A percentile compares a stretch with the other conserved stretches of the same genome.
These are phyloP conservation scores for Diospyros kaki DNA, from an alignment of 148 eudicot species.

Conservation along the genomic window DNA sequence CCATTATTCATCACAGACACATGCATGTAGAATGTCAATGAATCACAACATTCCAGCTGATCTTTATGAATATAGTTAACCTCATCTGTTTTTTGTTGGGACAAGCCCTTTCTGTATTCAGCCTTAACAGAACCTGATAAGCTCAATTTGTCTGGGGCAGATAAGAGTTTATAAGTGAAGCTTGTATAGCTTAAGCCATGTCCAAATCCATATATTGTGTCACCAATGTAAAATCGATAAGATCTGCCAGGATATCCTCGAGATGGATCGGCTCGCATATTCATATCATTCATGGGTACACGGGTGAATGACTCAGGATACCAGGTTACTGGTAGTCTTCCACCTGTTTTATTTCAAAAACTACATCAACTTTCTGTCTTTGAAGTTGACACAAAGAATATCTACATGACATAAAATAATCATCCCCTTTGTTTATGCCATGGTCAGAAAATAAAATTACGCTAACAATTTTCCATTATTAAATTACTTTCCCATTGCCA, in stretches of 20 bases:
- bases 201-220: slow-evolving; percentile 63
- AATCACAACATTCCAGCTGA: slow-evolving; percentile 50
- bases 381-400: neutral
- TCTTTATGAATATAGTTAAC: slow-evolving; percentile 39
- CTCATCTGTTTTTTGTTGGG: slow-evolving; percentile 22
- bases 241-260: slow-evolving; percentile 88
- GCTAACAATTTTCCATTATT: neutral
- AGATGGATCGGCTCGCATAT: slow-evolving; percentile 83
- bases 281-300: slow-evolving; percentile 85
- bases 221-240: slow-evolving; percentile 81
- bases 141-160: slow-evolving; percentile 45
- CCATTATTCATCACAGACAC: slow-evolving; percentile 62
- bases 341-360: slow-evolving; percentile 47
- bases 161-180: slow-evolving; percentile 57
- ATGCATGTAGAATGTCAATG: slow-evolving; percentile 45
- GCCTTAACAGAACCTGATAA: slow-evolving; percentile 24
- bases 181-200: slow-evolving; percentile 78
- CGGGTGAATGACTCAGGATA: slow-evolving; percentile 85
- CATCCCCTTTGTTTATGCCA: neutral
- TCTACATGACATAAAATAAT: neutral
- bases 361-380: neutral
- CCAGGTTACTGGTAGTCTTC: slow-evolving; percentile 91
- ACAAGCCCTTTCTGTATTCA: slow-evolving; percentile 23
- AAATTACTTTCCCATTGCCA: neutral
- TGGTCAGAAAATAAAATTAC: neutral